Percentiles rank a stretch among this genome's conserved stretches.
Evolutionary conservation across 306 rosid genomes (phyloP).

Genomic region (Vicia villosa): DNA sequence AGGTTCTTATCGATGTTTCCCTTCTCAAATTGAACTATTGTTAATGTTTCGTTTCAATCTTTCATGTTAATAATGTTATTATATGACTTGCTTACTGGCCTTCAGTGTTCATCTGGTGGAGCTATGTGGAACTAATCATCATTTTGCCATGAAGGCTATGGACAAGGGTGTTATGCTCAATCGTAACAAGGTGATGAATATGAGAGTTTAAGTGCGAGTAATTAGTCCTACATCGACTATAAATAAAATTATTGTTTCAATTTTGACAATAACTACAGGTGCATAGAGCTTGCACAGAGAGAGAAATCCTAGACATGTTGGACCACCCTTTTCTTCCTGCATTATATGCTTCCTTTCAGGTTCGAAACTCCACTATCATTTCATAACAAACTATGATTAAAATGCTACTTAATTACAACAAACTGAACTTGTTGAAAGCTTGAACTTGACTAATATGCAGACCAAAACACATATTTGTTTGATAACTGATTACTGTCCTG

Average conservation of each 20-base stretch:
- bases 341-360: constrained; percentile 60
- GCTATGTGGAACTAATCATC: constrained; percentile 61
- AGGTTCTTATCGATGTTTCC: constrained; percentile 49
- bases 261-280: constrained; percentile 53
- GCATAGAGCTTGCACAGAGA: constrained; percentile 96
- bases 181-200: constrained; percentile 74
- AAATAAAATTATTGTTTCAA: not conserved
- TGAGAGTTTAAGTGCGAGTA: not conserved
- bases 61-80: not conserved
- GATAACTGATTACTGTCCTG: constrained; percentile 91
- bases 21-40: not conserved
- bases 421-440: constrained; percentile 4
- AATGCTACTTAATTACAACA: constrained; percentile 11
- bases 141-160: constrained; percentile 96
- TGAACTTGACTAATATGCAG: constrained; percentile 33
- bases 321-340: constrained; percentile 99
- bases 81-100: constrained; percentile 7
- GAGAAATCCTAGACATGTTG: constrained; percentile 92
- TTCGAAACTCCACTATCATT: constrained; percentile 27
- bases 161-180: constrained; percentile 84
- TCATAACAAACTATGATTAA: not conserved
- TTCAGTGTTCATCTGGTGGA: constrained; percentile 85
- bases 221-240: not conserved
- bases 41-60: not conserved
- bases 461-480: constrained; percentile 66